Percentiles rank a stretch among this genome's conserved stretches.
These are phyloP conservation scores for Bauhinia variegata DNA, from an alignment of 306 rosid genomes.

Conservation along the genomic window DNA sequence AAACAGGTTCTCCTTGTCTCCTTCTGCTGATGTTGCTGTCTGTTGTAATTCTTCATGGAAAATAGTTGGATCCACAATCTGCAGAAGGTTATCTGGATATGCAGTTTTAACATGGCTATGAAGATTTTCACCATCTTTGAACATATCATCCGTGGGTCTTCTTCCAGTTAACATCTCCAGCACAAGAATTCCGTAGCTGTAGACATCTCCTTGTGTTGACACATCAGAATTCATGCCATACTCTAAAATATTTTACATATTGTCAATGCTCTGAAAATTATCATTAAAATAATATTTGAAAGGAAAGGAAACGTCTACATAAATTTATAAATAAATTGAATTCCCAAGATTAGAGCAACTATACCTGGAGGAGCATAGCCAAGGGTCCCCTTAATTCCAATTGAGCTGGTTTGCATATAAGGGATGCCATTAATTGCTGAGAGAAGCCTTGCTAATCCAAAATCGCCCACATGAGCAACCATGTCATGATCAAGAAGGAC, in stretches of 20 bases:
- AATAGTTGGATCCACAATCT: neutral
- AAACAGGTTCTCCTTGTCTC: too few relatives aligned
- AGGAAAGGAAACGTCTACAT: too few relatives aligned
- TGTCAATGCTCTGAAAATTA: neutral
- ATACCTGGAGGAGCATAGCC: slow-evolving; percentile 27
- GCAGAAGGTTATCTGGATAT: neutral
- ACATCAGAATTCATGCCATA: slow-evolving; percentile 22
- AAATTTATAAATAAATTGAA: too few relatives aligned
- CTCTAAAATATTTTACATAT: neutral
- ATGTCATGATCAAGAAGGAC: slow-evolving; percentile 8
- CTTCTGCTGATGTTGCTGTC: too few relatives aligned
- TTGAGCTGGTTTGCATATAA: neutral
- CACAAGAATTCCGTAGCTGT: slow-evolving; percentile 21
- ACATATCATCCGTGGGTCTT: neutral
- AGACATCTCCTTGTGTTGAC: neutral
- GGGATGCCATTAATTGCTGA: neutral
- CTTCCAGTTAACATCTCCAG: slow-evolving; percentile 24
- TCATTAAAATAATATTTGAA: too few relatives aligned
- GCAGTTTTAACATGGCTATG: neutral
- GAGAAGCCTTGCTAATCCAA: slow-evolving; percentile 7
- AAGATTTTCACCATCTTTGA: neutral
- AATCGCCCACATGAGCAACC: neutral
- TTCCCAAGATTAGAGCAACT: neutral
- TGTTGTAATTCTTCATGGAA: too few relatives aligned
- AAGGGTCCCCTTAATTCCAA: slow-evolving; percentile 14